phyloP scores from a whole-genome alignment of 257 asterid genomes.

The Rehmannia glutinosa region DNA sequence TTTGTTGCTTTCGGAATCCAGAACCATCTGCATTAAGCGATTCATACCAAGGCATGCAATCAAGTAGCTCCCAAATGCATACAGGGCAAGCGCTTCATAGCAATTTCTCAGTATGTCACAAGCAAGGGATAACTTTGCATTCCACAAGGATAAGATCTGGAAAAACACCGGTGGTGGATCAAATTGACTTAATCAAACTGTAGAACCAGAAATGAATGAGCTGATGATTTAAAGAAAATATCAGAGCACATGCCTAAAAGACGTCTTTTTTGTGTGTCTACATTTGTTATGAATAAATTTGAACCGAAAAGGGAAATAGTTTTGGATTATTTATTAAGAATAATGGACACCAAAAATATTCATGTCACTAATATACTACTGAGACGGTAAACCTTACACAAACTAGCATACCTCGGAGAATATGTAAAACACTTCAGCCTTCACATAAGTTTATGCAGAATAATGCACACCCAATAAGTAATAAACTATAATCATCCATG shows the following conservation, averaged over 20 bases:
- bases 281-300: too few relatives aligned
- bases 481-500: background rate
- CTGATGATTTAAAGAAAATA: background rate
- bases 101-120: constrained; percentile 91
- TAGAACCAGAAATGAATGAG: background rate
- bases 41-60: constrained; percentile 89
- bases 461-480: background rate
- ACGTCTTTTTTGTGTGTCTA: too few relatives aligned
- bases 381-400: too few relatives aligned
- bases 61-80: constrained; percentile 96
- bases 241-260: background rate
- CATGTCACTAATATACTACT: too few relatives aligned
- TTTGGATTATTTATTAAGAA: too few relatives aligned
- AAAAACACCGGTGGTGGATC: constrained; percentile 1
- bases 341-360: too few relatives aligned
- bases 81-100: constrained; percentile 94
- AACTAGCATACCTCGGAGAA: background rate
- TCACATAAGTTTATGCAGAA: background rate
- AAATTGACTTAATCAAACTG: background rate
- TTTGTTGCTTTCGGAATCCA: background rate
- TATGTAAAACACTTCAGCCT: background rate
- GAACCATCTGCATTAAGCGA: background rate
- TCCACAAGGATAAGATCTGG: constrained; percentile 83
- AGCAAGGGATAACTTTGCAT: constrained; percentile 62
- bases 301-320: too few relatives aligned